These are phyloP conservation scores for Sphaerulina populicola DNA, from an alignment of 2,329 filamentous ascomycete genomes.

Conservation along the genomic window DNA sequence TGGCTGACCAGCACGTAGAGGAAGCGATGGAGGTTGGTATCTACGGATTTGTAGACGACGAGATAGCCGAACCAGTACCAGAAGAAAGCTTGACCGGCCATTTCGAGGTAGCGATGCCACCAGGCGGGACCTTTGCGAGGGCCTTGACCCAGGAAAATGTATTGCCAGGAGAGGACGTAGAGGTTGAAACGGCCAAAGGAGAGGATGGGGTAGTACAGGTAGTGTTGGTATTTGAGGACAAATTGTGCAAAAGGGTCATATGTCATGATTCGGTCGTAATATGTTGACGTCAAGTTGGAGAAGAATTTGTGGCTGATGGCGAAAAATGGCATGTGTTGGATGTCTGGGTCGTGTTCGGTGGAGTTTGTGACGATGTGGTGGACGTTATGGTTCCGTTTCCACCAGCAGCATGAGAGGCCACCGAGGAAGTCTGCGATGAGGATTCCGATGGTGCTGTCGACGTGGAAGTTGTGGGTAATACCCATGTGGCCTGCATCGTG, in stretches of 20 bases:
- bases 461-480: slow-evolving; percentile 81
- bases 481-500: slow-evolving; percentile 97
- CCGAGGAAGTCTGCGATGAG: slow-evolving; percentile 83
- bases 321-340: slow-evolving; percentile 65
- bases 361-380: slow-evolving; percentile 95
- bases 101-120: slow-evolving; percentile 60
- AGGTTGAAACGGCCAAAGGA: slow-evolving; percentile 63
- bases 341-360: slow-evolving; percentile 92
- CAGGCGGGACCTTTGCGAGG: slow-evolving; percentile 54
- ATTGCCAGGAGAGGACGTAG: slow-evolving; percentile 58
- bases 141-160: slow-evolving; percentile 51
- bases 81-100: slow-evolving; percentile 55
- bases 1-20: slow-evolving; percentile 57
- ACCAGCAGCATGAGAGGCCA: slow-evolving; percentile 88
- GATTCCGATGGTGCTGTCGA: slow-evolving; percentile 80
- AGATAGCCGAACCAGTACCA: slow-evolving; percentile 62
- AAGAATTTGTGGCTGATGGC: slow-evolving; percentile 60
- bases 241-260: slow-evolving; percentile 56
- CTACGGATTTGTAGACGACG: slow-evolving; percentile 53
- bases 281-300: slow-evolving; percentile 53
- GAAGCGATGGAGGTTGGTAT: slow-evolving; percentile 50
- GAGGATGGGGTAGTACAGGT: slow-evolving; percentile 60
- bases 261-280: slow-evolving; percentile 57
- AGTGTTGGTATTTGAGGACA: slow-evolving; percentile 54
- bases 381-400: slow-evolving; percentile 93